Conservation (phyloP, 202 grass and related monocot genomes). For the Eragrostis tef region DNA sequence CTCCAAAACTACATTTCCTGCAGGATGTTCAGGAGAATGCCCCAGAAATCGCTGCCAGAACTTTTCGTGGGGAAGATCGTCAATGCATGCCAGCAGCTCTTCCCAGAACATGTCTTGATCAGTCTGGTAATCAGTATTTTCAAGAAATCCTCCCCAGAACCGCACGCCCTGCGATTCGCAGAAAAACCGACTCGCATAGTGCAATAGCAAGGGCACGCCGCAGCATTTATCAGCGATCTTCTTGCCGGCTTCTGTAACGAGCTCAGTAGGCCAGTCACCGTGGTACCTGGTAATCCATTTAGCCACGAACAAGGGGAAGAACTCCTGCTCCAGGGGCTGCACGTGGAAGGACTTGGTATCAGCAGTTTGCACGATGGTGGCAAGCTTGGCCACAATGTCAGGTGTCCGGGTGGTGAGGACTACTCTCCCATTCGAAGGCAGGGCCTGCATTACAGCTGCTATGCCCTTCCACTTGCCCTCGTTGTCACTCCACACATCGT, state of each 20-base stretch:
- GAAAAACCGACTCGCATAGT: neutral
- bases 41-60: neutral
- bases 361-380: neutral
- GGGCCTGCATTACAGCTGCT: neutral
- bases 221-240: neutral
- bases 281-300: neutral
- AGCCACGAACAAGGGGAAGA: neutral
- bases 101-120: neutral
- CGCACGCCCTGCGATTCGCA: neutral
- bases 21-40: neutral
- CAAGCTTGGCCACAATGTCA: neutral
- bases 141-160: neutral
- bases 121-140: too few species aligned
- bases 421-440: neutral
- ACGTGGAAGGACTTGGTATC: neutral
- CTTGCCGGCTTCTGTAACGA: neutral
- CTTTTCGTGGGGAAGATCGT: neutral
- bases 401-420: constrained; percentile 17
- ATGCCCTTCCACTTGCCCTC: neutral
- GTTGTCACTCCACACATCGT: constrained; percentile 21
- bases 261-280: neutral
- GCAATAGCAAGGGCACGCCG: neutral
- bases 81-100: neutral
- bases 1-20: neutral
- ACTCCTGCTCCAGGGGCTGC: neutral